These are phyloP conservation scores for Hypoxylon sp. DNA, from an alignment of 2,329 filamentous ascomycete species.

Conservation along the genomic window DNA sequence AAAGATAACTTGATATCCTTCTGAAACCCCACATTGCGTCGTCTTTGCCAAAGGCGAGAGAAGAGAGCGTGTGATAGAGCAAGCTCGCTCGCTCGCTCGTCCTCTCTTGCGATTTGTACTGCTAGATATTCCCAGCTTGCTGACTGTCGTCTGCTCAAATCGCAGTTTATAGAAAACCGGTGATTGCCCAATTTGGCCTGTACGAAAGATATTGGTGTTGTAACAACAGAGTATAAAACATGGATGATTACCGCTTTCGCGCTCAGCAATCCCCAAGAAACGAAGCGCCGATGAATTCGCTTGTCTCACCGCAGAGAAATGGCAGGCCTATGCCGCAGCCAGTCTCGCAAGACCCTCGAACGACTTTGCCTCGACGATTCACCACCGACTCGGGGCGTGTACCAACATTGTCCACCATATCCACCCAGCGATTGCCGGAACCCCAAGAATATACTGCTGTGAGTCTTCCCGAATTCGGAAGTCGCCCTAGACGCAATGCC, in stretches of 20 bases:
- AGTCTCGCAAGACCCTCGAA: conserved; percentile 77
- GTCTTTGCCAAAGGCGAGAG: conserved; percentile 11
- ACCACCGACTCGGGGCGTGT: conserved; percentile 91
- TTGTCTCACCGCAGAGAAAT: conserved; percentile 81
- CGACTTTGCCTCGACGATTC: conserved; percentile 88
- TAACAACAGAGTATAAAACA: conserved; percentile 63
- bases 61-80: conserved; percentile 1
- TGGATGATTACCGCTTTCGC: conserved; percentile 86
- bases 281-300: conserved; percentile 80
- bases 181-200: conserved; percentile 56
- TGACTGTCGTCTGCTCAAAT: conserved; percentile 39
- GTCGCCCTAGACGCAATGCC: conserved; percentile 30
- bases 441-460: conserved; percentile 64
- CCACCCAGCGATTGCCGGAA: conserved; percentile 65
- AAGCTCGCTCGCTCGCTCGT: conserved; percentile 15
- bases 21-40: conserved; percentile 34
- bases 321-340: conserved; percentile 73
- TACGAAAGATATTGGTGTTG: conserved; percentile 58
- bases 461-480: conserved; percentile 45
- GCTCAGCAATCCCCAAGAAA: conserved; percentile 82
- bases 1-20: conserved; percentile 26
- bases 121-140: conserved; percentile 27
- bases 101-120: conserved; percentile 30
- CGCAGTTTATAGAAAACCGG: conserved; percentile 57
- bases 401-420: conserved; percentile 78